phyloP scores from a whole-genome alignment of 768 basidiomycete genomes.

The Podaxis carcinomalis region DNA sequence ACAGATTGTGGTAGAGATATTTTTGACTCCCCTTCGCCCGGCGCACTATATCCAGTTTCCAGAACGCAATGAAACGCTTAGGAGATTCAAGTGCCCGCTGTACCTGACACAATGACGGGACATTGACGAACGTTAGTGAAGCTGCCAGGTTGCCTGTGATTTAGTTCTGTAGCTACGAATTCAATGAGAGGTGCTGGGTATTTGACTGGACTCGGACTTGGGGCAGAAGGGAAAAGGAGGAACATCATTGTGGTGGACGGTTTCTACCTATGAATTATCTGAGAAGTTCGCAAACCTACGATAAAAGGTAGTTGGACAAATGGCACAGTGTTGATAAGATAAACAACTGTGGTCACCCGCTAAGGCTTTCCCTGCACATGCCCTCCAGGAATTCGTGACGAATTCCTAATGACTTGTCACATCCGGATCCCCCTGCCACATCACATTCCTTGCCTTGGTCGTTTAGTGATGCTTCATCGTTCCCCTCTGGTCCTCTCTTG shows the following conservation, averaged over 20 bases:
- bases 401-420: too few relatives aligned
- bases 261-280: too few relatives aligned
- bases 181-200: slow-evolving; percentile 68
- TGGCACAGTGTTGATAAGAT: too few relatives aligned
- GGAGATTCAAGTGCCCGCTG: slow-evolving; percentile 42
- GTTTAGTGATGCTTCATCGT: too few relatives aligned
- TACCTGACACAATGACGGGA: slow-evolving; percentile 62
- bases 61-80: slow-evolving; percentile 43
- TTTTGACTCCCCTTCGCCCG: slow-evolving; percentile 39
- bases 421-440: too few relatives aligned
- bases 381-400: too few relatives aligned
- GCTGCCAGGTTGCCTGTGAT: slow-evolving; percentile 57
- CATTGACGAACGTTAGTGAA: slow-evolving; percentile 41
- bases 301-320: too few relatives aligned
- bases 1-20: not conserved
- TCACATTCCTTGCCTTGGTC: too few relatives aligned
- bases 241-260: slow-evolving; percentile 49
- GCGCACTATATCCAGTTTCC: slow-evolving; percentile 50
- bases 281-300: too few relatives aligned
- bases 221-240: slow-evolving; percentile 16
- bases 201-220: slow-evolving; percentile 36
- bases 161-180: slow-evolving; percentile 59
- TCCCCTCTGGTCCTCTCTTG: too few relatives aligned
- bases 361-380: too few relatives aligned
- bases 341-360: too few relatives aligned